Evolutionary conservation across 371 early-diverging fungal species (phyloP).

Genomic region (Saksenaea oblongispora): DNA sequence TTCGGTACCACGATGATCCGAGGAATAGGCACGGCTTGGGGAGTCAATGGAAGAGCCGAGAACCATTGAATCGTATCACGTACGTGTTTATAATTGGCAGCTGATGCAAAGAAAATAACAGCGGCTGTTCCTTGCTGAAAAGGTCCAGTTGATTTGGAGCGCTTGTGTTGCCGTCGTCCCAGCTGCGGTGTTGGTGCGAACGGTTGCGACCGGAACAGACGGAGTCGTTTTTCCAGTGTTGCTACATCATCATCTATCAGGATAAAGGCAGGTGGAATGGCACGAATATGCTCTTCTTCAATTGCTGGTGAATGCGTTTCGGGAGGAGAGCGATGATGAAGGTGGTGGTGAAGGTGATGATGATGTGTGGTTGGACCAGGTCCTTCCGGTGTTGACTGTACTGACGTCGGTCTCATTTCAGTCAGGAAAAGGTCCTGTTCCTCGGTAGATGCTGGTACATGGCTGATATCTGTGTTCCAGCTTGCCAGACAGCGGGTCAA

Average conservation of each 20-base stretch:
- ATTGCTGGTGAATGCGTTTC: slow-evolving; percentile 20
- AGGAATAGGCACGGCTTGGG: slow-evolving; percentile 33
- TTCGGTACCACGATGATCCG: slow-evolving; percentile 61
- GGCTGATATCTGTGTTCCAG: slow-evolving; percentile 53
- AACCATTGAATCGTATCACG: slow-evolving; percentile 47
- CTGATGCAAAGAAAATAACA: slow-evolving; percentile 58
- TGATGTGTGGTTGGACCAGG: neutral
- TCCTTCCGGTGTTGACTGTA: neutral
- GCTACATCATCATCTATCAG: slow-evolving; percentile 58
- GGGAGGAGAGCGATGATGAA: neutral
- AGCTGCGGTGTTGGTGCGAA: slow-evolving; percentile 15
- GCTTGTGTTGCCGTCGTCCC: slow-evolving; percentile 7
- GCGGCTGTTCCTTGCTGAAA: slow-evolving; percentile 47
- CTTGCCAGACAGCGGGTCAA: slow-evolving; percentile 50
- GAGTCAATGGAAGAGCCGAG: slow-evolving; percentile 10
- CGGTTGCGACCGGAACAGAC: slow-evolving; percentile 31
- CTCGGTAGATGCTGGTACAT: slow-evolving; percentile 27
- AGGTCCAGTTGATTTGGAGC: slow-evolving; percentile 8
- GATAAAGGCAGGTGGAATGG: slow-evolving; percentile 47
- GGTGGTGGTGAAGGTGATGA: neutral
- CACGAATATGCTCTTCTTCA: slow-evolving; percentile 13
- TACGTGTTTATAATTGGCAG: slow-evolving; percentile 52
- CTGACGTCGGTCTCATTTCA: neutral
- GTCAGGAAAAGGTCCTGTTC: neutral
- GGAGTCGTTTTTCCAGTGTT: slow-evolving; percentile 43